These are phyloP conservation scores for Paecilomyces variotii DNA, from an alignment of 2,329 filamentous ascomycete species.

Conservation along the genomic window DNA sequence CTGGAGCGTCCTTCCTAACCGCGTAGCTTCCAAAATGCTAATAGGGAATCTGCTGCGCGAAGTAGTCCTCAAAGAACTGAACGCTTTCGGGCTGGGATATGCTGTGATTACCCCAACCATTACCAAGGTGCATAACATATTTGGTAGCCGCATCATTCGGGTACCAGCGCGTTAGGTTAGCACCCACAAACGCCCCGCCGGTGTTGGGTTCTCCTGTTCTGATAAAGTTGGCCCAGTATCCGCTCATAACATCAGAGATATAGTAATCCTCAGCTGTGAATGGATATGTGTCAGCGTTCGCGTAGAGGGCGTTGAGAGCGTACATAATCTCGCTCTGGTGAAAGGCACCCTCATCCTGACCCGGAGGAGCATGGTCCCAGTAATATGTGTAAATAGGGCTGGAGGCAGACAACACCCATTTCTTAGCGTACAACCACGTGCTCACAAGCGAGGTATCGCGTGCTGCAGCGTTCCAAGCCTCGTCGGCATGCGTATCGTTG, in stretches of 20 bases:
- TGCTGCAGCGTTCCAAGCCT: constrained; percentile 18
- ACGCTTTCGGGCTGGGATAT: neutral
- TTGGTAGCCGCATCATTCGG: neutral
- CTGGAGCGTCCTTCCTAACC: no score
- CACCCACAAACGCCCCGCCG: constrained; percentile 1
- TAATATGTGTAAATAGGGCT: constrained; percentile 27
- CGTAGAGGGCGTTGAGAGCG: constrained; percentile 29
- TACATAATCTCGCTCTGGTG: constrained; percentile 34
- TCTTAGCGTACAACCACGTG: constrained; percentile 20
- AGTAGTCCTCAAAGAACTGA: constrained; percentile 1
- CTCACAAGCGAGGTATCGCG: constrained; percentile 17
- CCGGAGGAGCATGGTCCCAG: constrained; percentile 30
- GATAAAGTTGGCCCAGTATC: constrained; percentile 29
- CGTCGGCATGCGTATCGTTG: constrained; percentile 12
- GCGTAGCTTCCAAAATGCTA: neutral
- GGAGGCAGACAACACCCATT: constrained; percentile 18
- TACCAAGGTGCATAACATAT: constrained; percentile 1
- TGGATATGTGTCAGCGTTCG: constrained; percentile 18
- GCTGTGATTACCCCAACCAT: neutral
- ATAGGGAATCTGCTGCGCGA: neutral
- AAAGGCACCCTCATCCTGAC: constrained; percentile 27
- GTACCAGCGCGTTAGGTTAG: neutral
- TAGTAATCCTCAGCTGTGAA: constrained; percentile 18
- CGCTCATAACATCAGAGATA: constrained; percentile 21
- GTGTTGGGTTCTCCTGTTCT: constrained; percentile 23